Conservation (phyloP, 495 filamentous ascomycete genomes). For the Schizothecium vesticola region DNA sequence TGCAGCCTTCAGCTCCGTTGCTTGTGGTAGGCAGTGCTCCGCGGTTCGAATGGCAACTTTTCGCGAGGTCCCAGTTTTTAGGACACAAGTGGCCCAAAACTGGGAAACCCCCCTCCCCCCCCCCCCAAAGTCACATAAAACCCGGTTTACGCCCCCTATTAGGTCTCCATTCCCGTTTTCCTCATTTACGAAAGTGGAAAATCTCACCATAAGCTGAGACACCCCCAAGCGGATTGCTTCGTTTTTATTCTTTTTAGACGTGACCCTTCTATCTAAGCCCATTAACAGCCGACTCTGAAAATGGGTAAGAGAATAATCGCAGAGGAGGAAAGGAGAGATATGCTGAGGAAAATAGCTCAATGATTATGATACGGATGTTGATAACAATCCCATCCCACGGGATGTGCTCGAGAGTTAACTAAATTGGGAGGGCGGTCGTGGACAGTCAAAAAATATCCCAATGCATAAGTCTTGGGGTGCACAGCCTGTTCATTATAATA, state of each 20-base stretch:
- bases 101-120: neutral
- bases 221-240: neutral
- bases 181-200: constrained; percentile 3
- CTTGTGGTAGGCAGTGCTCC: constrained; percentile 3
- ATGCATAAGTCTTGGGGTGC: too few species aligned
- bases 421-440: too few species aligned
- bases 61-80: constrained; percentile 2
- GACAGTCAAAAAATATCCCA: too few species aligned
- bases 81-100: constrained; percentile 4
- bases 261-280: neutral
- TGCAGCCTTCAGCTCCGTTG: too few species aligned
- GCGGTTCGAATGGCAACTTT: constrained; percentile 3
- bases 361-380: too few species aligned
- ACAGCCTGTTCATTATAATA: too few species aligned
- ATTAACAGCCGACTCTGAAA: too few species aligned
- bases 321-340: too few species aligned
- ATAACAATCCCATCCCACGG: too few species aligned
- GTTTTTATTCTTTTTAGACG: neutral
- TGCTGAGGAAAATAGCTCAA: too few species aligned
- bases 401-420: too few species aligned
- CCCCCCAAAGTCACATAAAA: constrained; percentile 3
- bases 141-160: constrained; percentile 1
- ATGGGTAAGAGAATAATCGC: too few species aligned
- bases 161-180: constrained; percentile 1
- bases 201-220: neutral